Base-by-base conservation (phyloP, 2,329 filamentous ascomycete genomes). In the Ceratocystis smalleyi region DNA sequence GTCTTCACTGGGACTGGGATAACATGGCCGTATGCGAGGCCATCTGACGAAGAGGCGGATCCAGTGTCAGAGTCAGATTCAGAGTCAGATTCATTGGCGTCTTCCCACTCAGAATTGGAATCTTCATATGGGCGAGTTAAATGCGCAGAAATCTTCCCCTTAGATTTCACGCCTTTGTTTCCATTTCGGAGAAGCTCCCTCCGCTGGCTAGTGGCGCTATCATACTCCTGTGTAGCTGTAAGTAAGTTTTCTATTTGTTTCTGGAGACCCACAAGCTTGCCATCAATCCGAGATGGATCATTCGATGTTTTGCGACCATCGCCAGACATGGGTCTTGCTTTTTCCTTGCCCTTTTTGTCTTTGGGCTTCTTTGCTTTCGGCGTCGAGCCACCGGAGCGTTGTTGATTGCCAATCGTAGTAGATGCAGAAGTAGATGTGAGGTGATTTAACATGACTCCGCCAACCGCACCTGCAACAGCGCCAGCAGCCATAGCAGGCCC, bases 101-200 rank as follows among this genome's bases (percentile, higher is more conserved):
- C 59, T n/a, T 66, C 62, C 65, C 65, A 66, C 17, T 59, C 62
- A 10, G 57, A 51, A 12, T 64, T 61, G 22, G 62, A 64, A 35
- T 49, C 19, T n/a, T 67, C 65, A 24, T 65, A 65, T 32, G 61
- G 51, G 6, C 59, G 30, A 30, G 30, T 43, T 5, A 51, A 30
- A 19, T 64, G 61, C n/a, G 43, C 57, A 24, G 54, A 60, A 19
- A 17, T 45, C 45, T 49, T 27, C n/a, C 19, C 19, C 19, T 49
- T 49, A n/a, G 47, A 17, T 45, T 22, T 51, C 17, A 5, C 15
- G 47, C 22, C 17, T 51, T n/a, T 1, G 22, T 15, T 54, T 65
- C 43, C 40, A 12, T 43, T 15, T 12, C 51, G 5, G 19, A 27
- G 51, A 47, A 27, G 22, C 5, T 30, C 27, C 5, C 7, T 59